phyloP scores from a whole-genome alignment of 2,329 filamentous ascomycete genomes.

The Pyrenochaeta sp. region DNA sequence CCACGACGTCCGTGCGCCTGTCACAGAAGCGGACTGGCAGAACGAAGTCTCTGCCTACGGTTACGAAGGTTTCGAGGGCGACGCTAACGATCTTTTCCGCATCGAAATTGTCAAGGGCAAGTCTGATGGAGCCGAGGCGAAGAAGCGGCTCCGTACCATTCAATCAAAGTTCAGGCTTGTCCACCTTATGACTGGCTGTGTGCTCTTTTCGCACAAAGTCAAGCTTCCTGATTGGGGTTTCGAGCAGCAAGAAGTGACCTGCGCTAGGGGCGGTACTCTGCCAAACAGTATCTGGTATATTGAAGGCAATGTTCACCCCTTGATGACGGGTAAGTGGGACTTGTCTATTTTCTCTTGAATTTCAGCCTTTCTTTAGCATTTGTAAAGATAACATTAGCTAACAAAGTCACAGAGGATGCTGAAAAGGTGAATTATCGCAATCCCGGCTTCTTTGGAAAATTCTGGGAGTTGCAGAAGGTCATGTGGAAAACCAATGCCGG shows the following conservation, averaged over 20 bases:
- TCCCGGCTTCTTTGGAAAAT: conserved; percentile 96
- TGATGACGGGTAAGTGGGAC: conserved; percentile 60
- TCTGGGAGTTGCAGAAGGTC: conserved; percentile 95
- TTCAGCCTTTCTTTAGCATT: not conserved
- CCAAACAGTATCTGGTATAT: conserved; percentile 98
- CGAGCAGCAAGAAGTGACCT: conserved; percentile 99
- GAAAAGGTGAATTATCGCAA: conserved; percentile 97
- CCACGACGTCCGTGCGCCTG: conserved; percentile 78
- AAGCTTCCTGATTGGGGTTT: conserved; percentile 98
- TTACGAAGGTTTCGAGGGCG: conserved; percentile 94
- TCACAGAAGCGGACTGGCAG: conserved; percentile 72
- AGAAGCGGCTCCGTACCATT: conserved; percentile 88
- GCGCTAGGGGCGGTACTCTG: conserved; percentile 86
- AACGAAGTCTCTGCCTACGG: conserved; percentile 97
- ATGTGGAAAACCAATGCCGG: conserved; percentile 99
- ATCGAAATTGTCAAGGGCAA: conserved; percentile 93
- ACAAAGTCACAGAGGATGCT: conserved; percentile 66
- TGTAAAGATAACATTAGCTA: not conserved
- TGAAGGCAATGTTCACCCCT: conserved; percentile 86
- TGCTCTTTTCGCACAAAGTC: conserved; percentile 97
- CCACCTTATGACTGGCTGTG: conserved; percentile 96
- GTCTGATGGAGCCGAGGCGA: conserved; percentile 80
- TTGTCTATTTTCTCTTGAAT: not conserved
- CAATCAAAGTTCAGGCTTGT: conserved; percentile 96
- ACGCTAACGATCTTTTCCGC: conserved; percentile 95